Evolutionary conservation across 2,329 filamentous ascomycete genomes (phyloP).

Genomic region (Colletotrichum sp.): DNA sequence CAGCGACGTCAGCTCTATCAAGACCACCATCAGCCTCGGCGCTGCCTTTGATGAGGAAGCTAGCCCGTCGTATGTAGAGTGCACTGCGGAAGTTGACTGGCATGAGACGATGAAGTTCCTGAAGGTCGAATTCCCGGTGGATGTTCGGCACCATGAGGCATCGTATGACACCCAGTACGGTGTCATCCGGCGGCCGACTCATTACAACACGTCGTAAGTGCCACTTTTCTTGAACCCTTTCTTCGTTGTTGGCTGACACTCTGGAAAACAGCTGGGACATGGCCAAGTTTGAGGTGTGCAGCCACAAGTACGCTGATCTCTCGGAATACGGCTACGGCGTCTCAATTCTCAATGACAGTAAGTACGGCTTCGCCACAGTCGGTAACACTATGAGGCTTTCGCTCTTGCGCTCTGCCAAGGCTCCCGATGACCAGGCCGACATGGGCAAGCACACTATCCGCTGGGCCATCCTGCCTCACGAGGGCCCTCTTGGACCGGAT

Average conservation of each 20-base stretch:
- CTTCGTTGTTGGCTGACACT: accelerated
- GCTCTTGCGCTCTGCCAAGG: conserved; percentile 69
- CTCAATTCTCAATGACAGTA: conserved; percentile 72
- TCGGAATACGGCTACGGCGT: conserved; percentile 74
- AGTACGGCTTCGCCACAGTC: conserved; percentile 72
- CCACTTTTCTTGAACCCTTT: accelerated
- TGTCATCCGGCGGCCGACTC: conserved; percentile 68
- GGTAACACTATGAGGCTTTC: conserved; percentile 73
- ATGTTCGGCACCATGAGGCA: conserved; percentile 68
- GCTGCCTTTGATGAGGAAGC: conserved; percentile 44
- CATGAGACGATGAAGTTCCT: conserved; percentile 74
- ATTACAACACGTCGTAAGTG: conserved; percentile 68
- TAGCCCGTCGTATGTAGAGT: conserved; percentile 57
- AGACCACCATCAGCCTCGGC: conserved; percentile 66
- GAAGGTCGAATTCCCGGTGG: conserved; percentile 73
- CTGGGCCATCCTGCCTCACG: conserved; percentile 71
- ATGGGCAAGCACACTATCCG: conserved; percentile 71
- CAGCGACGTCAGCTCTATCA: conserved; percentile 69
- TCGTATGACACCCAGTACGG: conserved; percentile 74
- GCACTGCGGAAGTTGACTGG: conserved; percentile 70
- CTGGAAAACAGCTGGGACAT: conserved; percentile 62
- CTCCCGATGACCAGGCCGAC: conserved; percentile 72
- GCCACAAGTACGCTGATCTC: conserved; percentile 76
- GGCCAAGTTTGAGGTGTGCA: conserved; percentile 82
- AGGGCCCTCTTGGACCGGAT: conserved; percentile 56